These are phyloP conservation scores for Dalbergia cultrata DNA, from an alignment of 306 rosid species.

Conservation along the genomic window DNA sequence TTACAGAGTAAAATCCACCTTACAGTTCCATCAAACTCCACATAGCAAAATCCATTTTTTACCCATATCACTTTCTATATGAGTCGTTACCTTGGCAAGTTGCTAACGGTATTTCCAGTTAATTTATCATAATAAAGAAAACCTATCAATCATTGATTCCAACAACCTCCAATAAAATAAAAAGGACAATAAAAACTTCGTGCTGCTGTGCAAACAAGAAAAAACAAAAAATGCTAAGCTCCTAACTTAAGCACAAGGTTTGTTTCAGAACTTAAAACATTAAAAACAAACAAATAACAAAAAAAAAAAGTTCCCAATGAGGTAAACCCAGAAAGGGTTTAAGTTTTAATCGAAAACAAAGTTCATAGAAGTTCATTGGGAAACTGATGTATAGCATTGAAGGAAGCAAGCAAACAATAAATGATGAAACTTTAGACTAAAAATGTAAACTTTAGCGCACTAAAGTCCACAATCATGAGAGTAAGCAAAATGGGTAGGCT, in stretches of 20 bases:
- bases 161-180: neutral
- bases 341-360: neutral
- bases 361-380: neutral
- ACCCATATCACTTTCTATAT: constrained; percentile 13
- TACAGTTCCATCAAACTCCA: constrained; percentile 19
- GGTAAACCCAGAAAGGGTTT: constrained; percentile 2
- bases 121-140: constrained; percentile 2
- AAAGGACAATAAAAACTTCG: neutral
- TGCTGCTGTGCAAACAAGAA: neutral
- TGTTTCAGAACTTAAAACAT: constrained; percentile 7
- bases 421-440: neutral
- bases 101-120: neutral
- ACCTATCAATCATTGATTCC: neutral
- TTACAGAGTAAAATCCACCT: neutral
- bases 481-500: constrained; percentile 29
- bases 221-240: too few species aligned
- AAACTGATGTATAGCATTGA: neutral
- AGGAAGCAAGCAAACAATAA: constrained; percentile 17
- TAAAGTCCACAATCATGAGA: neutral
- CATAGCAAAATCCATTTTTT: neutral
- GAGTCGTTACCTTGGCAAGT: neutral
- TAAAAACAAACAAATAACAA: neutral
- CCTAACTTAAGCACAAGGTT: neutral
- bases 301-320: constrained; percentile 3
- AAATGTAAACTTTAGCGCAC: neutral